Evolutionary conservation across 495 filamentous ascomycete species (phyloP).

Genomic region (Corynascus novoguineensis): DNA sequence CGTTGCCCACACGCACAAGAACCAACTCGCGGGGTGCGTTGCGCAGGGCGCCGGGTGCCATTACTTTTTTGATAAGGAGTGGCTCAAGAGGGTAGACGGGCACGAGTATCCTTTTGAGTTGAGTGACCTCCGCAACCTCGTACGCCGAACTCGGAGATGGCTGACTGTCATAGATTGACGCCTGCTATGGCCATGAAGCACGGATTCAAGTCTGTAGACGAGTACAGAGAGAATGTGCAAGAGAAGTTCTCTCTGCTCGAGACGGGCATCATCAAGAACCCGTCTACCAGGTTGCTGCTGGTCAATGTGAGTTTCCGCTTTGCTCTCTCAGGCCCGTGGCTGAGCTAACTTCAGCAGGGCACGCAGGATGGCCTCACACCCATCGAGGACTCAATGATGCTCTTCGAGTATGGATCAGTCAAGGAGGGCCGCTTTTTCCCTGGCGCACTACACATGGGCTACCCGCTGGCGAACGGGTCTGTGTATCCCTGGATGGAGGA

Average conservation of each 20-base stretch:
- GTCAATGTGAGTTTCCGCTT: conserved; percentile 53
- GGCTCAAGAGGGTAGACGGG: conserved; percentile 61
- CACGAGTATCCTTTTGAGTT: conserved; percentile 74
- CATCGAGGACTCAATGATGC: conserved; percentile 66
- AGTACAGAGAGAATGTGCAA: conserved; percentile 55
- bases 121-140: conserved; percentile 24
- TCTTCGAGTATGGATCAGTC: conserved; percentile 62
- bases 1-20: conserved; percentile 63
- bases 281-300: conserved; percentile 58
- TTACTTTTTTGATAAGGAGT: conserved; percentile 59
- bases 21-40: conserved; percentile 54
- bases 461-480: conserved; percentile 49
- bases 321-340: not conserved
- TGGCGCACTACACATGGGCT: conserved; percentile 60
- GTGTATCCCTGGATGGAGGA: conserved; percentile 55
- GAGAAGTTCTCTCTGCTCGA: conserved; percentile 70
- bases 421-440: conserved; percentile 66
- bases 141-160: not conserved
- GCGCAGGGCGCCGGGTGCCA: conserved; percentile 69
- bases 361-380: conserved; percentile 68
- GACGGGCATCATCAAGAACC: conserved; percentile 59
- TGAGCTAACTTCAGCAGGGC: conserved; percentile 40
- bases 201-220: conserved; percentile 56
- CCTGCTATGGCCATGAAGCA: conserved; percentile 65
- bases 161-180: conserved; percentile 42